phyloP scores from a whole-genome alignment of 768 basidiomycete species.

The Suillus bovinus region DNA sequence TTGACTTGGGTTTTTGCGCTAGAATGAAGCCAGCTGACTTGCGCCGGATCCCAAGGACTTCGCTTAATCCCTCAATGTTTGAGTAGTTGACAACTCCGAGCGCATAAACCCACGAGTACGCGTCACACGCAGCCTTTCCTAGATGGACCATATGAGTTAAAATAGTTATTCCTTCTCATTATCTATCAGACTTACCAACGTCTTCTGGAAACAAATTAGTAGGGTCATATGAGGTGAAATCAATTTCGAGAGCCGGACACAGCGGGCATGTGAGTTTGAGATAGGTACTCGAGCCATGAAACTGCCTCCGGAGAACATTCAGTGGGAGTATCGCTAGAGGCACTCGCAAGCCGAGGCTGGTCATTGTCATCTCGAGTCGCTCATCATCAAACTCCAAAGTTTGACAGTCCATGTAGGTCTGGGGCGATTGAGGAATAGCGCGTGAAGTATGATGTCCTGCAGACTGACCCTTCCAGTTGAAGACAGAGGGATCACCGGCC shows the following conservation, averaged over 20 bases:
- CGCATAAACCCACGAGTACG: neutral
- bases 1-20: neutral
- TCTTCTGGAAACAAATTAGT: neutral
- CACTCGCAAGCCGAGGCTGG: slow-evolving; percentile 1
- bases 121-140: neutral
- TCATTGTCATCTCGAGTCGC: neutral
- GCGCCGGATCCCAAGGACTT: neutral
- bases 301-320: neutral
- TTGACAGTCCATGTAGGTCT: neutral
- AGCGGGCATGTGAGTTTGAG: neutral
- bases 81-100: neutral
- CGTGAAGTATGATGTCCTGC: neutral
- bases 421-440: neutral
- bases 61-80: neutral
- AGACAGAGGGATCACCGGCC: slow-evolving; percentile 7
- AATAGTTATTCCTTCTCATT: neutral
- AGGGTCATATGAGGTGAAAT: neutral
- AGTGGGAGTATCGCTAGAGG: neutral
- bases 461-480: slow-evolving; percentile 6
- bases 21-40: neutral
- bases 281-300: neutral
- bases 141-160: neutral
- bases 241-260: neutral
- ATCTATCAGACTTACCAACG: neutral
- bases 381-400: neutral